phyloP scores from a whole-genome alignment of 202 grass and related monocot species.

The Eragrostis tef region DNA sequence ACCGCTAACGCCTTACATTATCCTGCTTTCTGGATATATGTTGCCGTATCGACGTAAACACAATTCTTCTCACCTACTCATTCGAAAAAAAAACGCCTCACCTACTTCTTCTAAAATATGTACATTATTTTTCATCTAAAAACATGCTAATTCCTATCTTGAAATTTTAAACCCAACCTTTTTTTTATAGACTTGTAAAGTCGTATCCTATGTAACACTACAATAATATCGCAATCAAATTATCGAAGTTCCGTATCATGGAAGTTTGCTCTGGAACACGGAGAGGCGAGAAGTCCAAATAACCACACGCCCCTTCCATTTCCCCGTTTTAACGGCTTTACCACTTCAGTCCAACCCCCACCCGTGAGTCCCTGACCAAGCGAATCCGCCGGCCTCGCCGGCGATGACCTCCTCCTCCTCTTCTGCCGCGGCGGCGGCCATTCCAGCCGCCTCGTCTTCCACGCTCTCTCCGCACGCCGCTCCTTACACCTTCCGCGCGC shows the following conservation, averaged over 20 bases:
- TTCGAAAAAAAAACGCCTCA: too few species aligned
- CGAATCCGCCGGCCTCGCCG: conserved; percentile 30
- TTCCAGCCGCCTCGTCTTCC: conserved; percentile 22
- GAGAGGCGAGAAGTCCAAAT: conserved; percentile 2
- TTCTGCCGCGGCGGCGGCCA: not conserved
- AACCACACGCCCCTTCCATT: not conserved
- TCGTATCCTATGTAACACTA: too few species aligned
- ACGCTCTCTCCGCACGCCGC: conserved; percentile 62
- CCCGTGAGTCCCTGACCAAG: not conserved
- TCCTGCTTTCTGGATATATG: too few species aligned
- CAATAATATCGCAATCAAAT: too few species aligned
- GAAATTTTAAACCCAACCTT: not conserved
- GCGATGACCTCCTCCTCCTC: conserved; percentile 44
- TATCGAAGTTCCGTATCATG: too few species aligned
- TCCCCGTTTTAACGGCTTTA: not conserved
- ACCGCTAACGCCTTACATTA: too few species aligned
- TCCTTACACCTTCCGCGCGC: conserved; percentile 46
- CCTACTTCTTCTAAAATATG: not conserved
- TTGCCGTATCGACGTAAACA: too few species aligned
- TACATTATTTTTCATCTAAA: not conserved
- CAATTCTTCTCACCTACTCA: too few species aligned
- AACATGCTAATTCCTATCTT: not conserved
- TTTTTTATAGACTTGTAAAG: too few species aligned
- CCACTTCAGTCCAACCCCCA: not conserved
- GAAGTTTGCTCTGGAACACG: conserved; percentile 1